These are phyloP conservation scores for Tetracladium marchalianum DNA, from an alignment of 495 filamentous ascomycete species.

Conservation along the genomic window DNA sequence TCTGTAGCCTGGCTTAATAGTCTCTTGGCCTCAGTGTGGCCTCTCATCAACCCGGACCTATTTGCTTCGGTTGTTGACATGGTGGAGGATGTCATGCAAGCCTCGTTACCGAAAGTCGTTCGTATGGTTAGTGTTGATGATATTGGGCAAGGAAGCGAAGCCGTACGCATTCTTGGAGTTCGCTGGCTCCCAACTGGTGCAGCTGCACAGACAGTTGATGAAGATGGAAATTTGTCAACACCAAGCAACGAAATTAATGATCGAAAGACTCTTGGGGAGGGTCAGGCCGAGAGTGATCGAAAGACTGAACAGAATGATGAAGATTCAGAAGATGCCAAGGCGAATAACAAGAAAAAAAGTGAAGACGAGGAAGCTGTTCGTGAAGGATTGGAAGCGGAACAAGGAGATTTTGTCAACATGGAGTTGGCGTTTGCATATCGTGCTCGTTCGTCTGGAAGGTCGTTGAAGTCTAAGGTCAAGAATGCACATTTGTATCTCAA, in stretches of 20 bases:
- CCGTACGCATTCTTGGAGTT: conserved; percentile 52
- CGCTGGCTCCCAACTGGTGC: conserved; percentile 58
- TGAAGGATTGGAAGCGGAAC: conserved; percentile 63
- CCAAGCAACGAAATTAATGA: conserved; percentile 31
- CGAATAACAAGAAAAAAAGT: conserved; percentile 19
- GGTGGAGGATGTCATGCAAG: conserved; percentile 66
- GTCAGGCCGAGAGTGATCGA: conserved; percentile 19
- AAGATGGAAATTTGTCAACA: conserved; percentile 39
- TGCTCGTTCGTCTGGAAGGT: conserved; percentile 42
- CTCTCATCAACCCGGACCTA: conserved; percentile 59
- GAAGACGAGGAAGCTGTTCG: conserved; percentile 38
- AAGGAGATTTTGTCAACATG: conserved; percentile 63
- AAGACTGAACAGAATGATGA: conserved; percentile 24
- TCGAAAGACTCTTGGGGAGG: conserved; percentile 35
- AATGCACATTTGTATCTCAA: conserved; percentile 60
- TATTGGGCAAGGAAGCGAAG: conserved; percentile 58
- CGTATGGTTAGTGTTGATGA: conserved; percentile 62
- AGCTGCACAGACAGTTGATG: conserved; percentile 44
- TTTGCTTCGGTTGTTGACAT: conserved; percentile 54
- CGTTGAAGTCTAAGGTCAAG: conserved; percentile 48
- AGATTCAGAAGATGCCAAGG: conserved; percentile 19
- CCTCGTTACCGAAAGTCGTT: conserved; percentile 49
- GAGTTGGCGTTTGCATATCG: conserved; percentile 64
- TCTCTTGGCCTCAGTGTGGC: conserved; percentile 53
- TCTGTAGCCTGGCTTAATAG: conserved; percentile 59